Conservation (phyloP, 768 basidiomycete species). For the Galerina marginata region DNA sequence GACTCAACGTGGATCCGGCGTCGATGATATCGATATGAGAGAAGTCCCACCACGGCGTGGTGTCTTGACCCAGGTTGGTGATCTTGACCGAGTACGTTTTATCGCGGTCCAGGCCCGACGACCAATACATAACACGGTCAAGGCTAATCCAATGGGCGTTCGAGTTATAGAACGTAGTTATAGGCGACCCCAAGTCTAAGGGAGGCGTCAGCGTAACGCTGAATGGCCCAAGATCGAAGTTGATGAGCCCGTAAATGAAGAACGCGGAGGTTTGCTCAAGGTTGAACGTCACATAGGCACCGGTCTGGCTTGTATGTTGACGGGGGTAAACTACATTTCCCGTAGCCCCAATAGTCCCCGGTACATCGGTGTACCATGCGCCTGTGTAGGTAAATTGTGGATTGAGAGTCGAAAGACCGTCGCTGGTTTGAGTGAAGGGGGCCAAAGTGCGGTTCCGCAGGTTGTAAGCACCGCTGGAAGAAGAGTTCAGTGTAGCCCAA, state of each 20-base stretch:
- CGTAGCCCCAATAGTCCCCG: constrained; percentile 3
- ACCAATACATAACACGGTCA: constrained; percentile 8
- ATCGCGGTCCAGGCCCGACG: constrained; percentile 5
- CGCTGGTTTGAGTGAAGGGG: background rate
- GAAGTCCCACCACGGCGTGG: constrained; percentile 11
- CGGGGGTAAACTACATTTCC: constrained; percentile 6
- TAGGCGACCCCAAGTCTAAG: background rate
- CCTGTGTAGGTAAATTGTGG: constrained; percentile 5
- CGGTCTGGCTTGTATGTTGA: background rate
- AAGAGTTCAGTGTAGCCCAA: too few relatives aligned
- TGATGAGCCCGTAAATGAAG: constrained; percentile 16
- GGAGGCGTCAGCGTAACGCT: constrained; percentile 11
- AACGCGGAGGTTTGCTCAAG: constrained; percentile 14
- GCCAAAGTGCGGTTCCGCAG: background rate
- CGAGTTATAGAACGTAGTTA: constrained; percentile 7
- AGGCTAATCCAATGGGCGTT: constrained; percentile 7
- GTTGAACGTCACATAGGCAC: constrained; percentile 12
- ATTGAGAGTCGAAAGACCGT: background rate
- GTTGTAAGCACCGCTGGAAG: background rate
- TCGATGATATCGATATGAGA: constrained; percentile 5
- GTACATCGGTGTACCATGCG: background rate
- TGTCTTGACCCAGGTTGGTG: constrained; percentile 2
- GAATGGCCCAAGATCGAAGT: constrained; percentile 10
- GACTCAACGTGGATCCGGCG: background rate
- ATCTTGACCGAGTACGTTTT: constrained; percentile 4